Conservation (phyloP, 139 green algal genomes). For the Choricystis sp. region DNA sequence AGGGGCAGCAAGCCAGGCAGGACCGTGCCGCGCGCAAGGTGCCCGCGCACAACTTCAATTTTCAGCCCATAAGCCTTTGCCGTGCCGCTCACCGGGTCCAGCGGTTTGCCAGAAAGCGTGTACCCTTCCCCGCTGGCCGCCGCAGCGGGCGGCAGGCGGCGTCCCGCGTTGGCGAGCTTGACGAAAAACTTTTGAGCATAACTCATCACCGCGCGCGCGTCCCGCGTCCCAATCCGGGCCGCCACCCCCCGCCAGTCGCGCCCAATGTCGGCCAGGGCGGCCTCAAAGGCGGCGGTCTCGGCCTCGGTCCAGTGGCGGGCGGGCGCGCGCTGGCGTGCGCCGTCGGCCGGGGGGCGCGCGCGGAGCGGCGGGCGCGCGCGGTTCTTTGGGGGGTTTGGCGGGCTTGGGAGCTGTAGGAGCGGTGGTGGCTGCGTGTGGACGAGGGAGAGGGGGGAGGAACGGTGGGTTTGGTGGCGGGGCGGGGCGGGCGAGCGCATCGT, state of each 20-base stretch:
- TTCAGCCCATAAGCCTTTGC: conserved; percentile 61
- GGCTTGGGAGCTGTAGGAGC: too few species aligned
- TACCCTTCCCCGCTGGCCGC: conserved; percentile 11
- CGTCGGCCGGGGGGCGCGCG: too few species aligned
- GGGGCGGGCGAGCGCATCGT: too few species aligned
- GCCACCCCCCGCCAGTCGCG: conserved; percentile 28
- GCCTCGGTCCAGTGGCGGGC: conserved; percentile 43
- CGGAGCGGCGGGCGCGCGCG: too few species aligned
- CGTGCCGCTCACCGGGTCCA: conserved; percentile 53
- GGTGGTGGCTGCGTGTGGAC: too few species aligned
- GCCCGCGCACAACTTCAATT: conserved; percentile 10
- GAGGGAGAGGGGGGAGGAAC: too few species aligned
- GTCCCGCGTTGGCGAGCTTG: conserved; percentile 47
- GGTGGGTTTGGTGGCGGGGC: too few species aligned
- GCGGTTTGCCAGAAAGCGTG: conserved; percentile 39
- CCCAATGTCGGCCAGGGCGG: conserved; percentile 40
- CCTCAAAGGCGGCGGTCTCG: conserved; percentile 51
- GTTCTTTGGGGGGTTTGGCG: too few species aligned
- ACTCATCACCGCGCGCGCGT: not conserved
- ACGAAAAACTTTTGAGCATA: conserved; percentile 64
- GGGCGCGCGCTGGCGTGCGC: too few species aligned
- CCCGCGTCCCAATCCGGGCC: conserved; percentile 17
- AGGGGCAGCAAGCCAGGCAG: not conserved
- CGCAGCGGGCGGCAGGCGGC: conserved; percentile 33
- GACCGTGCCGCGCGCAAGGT: not conserved